phyloP scores from a whole-genome alignment of 106 monocot species.

The Narthecium ossifragum region DNA sequence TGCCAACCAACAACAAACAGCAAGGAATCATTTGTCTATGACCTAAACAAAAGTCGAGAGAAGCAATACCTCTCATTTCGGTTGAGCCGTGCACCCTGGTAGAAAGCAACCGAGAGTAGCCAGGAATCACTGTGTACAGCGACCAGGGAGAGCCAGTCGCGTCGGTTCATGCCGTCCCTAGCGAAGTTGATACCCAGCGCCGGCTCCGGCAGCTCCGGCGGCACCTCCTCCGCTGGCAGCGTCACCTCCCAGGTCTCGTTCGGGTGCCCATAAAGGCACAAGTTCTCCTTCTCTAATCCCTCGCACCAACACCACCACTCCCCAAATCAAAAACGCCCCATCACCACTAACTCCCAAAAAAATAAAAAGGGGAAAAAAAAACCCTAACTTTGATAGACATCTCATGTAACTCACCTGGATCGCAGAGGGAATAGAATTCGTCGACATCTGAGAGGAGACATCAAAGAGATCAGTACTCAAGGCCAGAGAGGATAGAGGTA shows the following conservation, averaged over 20 bases:
- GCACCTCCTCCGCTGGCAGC: constrained; percentile 90
- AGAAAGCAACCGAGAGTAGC: constrained; percentile 92
- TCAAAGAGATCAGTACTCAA: neutral
- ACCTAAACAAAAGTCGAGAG: too few species aligned
- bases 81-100: constrained; percentile 71
- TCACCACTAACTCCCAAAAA: neutral
- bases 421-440: constrained; percentile 74
- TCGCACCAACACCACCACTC: neutral
- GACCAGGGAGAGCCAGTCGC: constrained; percentile 93
- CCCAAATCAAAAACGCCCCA: neutral
- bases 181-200: constrained; percentile 95
- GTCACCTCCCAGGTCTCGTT: constrained; percentile 77
- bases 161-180: constrained; percentile 87
- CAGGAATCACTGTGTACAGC: constrained; percentile 91
- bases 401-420: constrained; percentile 56
- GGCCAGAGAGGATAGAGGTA: neutral
- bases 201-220: constrained; percentile 94
- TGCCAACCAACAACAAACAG: too few species aligned
- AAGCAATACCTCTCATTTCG: constrained; percentile 76
- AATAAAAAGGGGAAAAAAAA: neutral
- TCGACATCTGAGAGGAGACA: constrained; percentile 56
- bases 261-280: constrained; percentile 82
- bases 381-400: neutral
- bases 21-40: too few species aligned
- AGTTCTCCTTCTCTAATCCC: constrained; percentile 88